Evolutionary conservation across 2,329 filamentous ascomycete species (phyloP).

Genomic region (Dactylellina sp.): DNA sequence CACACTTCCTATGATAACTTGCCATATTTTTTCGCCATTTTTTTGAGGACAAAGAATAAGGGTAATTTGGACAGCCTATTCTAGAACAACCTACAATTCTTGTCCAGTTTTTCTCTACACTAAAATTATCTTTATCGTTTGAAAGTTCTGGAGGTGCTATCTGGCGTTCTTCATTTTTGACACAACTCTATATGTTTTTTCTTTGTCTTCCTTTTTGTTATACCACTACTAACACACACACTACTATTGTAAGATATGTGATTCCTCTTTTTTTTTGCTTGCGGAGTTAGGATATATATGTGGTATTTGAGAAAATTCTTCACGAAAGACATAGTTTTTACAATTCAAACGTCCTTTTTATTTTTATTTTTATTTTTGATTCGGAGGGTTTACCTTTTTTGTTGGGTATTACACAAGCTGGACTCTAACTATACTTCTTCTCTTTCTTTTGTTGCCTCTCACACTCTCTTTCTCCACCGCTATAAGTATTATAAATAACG

Average conservation of each 20-base stretch:
- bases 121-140: conserved; percentile 17
- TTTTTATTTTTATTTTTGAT: not conserved
- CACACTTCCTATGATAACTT: not conserved
- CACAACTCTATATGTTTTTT: not conserved
- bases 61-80: too few relatives aligned
- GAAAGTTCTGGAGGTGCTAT: conserved; percentile 30
- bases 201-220: conserved; percentile 4
- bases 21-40: not conserved
- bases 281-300: conserved; percentile 23
- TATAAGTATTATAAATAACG: too few relatives aligned
- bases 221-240: conserved; percentile 10
- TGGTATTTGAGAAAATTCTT: conserved; percentile 2
- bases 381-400: not conserved
- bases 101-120: conserved; percentile 11
- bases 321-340: not conserved
- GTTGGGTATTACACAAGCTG: not conserved
- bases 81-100: not conserved
- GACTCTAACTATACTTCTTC: too few relatives aligned
- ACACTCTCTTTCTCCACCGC: too few relatives aligned
- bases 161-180: conserved; percentile 28
- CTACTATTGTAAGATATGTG: conserved; percentile 45
- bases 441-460: too few relatives aligned
- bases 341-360: too few relatives aligned
- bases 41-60: too few relatives aligned
- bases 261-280: not conserved